Evolutionary conservation across 2,329 filamentous ascomycete species (phyloP), one percentile per base, ranked within the genome.

Genomic region (Colletotrichum tamarilloi): DNA sequence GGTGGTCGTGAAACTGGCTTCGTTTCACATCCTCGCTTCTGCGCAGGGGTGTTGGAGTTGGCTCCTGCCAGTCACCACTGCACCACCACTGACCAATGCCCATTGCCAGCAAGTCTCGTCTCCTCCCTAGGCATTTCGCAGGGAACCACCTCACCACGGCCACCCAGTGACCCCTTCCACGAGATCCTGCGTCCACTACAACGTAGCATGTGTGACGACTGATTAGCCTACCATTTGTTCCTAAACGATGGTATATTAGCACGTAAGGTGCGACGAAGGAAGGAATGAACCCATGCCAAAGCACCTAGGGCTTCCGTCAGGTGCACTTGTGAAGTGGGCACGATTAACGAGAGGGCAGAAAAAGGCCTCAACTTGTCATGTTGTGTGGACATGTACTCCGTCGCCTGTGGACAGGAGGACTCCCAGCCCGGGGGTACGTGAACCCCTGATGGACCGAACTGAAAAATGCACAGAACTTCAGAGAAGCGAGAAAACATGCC

Each of bases 21-120:
- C 58, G 72, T 74, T 74, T 74, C 72, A 74, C 14, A 53, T 62
- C 53, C 60, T 66, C 71, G 67, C 67, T 73, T 66, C 55, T 57
- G 62, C 32, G 32, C 57, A 63, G 46, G 57, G 57, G 57, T 24
- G 3, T 38, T 24, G 38, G 12, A 14, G 24, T 49, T 49, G 42
- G 42, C 42, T 49, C 42, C 19, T 49, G 42, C 26, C 32, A 35
- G 32, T 35, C 11, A 35, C 32, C 32, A 35, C 11, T 35, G 62
- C 59, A 46, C 38, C 11, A 35, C 11, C 32, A 35, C 32, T 12
- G 32, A 35, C 32, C 32, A 35, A 11, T 35, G 32, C 32, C 32
- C 32, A 35, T 9, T 22, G 42, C 26, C 42, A 56, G 62, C 52
- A 55, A n/a, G 62, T 55, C 26, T 38, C 62, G 30, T 56, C 68